phyloP scores from a whole-genome alignment of 305 asterid genomes.

The Fraxinus nigra region DNA sequence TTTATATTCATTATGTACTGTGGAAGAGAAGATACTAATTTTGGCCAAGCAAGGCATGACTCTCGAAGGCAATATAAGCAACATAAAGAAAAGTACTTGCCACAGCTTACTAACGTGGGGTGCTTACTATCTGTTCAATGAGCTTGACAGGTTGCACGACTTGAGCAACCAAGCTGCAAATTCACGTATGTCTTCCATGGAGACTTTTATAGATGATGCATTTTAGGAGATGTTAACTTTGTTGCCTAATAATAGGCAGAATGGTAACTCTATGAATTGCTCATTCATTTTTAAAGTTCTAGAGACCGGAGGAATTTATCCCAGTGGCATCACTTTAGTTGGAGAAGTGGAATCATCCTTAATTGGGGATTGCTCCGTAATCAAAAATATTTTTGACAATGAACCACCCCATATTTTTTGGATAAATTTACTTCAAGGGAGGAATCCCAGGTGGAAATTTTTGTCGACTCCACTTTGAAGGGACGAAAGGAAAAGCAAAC shows the following conservation, averaged over 20 bases:
- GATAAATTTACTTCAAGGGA: constrained; percentile 41
- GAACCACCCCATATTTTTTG: constrained; percentile 40
- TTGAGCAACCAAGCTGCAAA: not conserved
- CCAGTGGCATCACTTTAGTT: constrained; percentile 30
- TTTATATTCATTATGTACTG: constrained; percentile 49
- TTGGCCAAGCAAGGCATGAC: constrained; percentile 50
- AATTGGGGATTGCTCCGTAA: constrained; percentile 25
- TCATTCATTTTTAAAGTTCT: constrained; percentile 35
- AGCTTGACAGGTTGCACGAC: constrained; percentile 36
- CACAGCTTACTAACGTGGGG: constrained; percentile 57
- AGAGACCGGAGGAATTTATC: constrained; percentile 36
- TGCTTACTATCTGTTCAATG: constrained; percentile 41
- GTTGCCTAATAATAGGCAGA: constrained; percentile 30
- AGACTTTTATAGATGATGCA: constrained; percentile 45
- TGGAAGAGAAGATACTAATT: constrained; percentile 57
- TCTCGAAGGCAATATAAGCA: constrained; percentile 31
- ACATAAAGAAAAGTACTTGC: constrained; percentile 32
- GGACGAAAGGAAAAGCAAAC: no score
- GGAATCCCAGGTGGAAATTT: constrained; percentile 15
- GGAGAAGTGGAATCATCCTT: constrained; percentile 46
- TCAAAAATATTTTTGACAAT: constrained; percentile 28
- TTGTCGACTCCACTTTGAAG: no score
- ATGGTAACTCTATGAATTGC: not conserved
- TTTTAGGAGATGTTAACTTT: constrained; percentile 41
- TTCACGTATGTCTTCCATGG: constrained; percentile 21